These are phyloP conservation scores for Cutaneotrichosporon sp. DNA, from an alignment of 1,284 basidiomycete genomes.

Conservation along the genomic window DNA sequence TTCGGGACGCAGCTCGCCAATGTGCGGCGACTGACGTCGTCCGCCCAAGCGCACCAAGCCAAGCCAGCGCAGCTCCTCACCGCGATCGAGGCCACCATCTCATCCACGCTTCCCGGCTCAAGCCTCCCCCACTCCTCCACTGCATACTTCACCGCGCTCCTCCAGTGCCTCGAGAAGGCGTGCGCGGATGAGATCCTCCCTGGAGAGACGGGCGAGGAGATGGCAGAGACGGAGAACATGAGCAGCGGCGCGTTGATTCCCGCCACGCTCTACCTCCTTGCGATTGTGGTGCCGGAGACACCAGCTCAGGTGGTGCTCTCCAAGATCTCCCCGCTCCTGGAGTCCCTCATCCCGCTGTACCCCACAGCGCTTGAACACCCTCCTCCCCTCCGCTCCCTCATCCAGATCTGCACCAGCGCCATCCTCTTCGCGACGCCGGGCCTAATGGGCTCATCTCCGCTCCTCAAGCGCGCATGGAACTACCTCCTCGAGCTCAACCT, in stretches of 20 bases:
- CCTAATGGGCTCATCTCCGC: conserved; percentile 67
- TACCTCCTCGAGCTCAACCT: conserved; percentile 78
- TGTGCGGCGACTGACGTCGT: conserved; percentile 81
- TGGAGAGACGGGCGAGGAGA: conserved; percentile 41
- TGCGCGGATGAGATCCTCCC: conserved; percentile 40
- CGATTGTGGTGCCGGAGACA: conserved; percentile 70
- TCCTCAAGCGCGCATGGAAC: conserved; percentile 65
- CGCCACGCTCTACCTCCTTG: conserved; percentile 84
- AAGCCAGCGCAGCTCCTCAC: conserved; percentile 82
- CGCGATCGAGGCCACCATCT: conserved; percentile 84
- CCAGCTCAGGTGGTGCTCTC: conserved; percentile 54
- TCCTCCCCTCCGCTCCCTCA: conserved; percentile 51
- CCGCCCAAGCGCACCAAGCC: conserved; percentile 80
- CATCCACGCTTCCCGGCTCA: conserved; percentile 38
- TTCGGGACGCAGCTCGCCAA: conserved; percentile 65
- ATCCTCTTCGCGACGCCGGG: conserved; percentile 66
- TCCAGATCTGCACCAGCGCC: conserved; percentile 64
- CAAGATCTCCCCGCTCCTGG: conserved; percentile 53
- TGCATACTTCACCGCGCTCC: conserved; percentile 83
- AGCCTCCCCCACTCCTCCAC: conserved; percentile 74
- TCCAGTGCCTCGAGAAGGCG: conserved; percentile 55
- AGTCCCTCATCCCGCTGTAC: conserved; percentile 76
- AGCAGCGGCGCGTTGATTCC: conserved; percentile 77
- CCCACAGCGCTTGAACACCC: conserved; percentile 50
- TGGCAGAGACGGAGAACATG: conserved; percentile 50